Base-by-base conservation (phyloP, 2,329 filamentous ascomycete genomes). In the Capronia coronata region DNA sequence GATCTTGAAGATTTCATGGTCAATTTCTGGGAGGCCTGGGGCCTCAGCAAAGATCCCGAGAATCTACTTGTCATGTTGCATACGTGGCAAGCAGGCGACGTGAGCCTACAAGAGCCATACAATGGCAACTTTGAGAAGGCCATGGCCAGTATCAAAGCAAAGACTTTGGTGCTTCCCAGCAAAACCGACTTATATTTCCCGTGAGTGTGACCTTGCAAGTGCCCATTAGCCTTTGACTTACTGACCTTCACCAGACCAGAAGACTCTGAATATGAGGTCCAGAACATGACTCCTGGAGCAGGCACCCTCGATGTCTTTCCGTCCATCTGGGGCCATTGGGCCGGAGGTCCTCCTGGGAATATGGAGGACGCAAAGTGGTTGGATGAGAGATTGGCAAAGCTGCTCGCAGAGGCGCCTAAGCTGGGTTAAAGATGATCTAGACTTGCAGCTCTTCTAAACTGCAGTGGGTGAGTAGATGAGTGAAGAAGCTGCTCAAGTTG, bases 171-270 rank as follows among this genome's bases (percentile, higher is more conserved):
- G 2, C 65, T 90, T 11, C 86, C 87, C 0, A 69, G 73, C 18
- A 80, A 85, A 63, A 89, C 84, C 0, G 87, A 91, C 62, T 71
- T 91, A 3, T 91, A 91, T 63, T 91, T 93, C 57, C 84, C 86
- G 72, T 80, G 63, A 68, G 76, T 68, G 22, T 27, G 3, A 7
- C 37, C 3, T 14, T 21, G 13, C 23, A n/a, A 13, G n/a, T 14
- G 19, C 18, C 10, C 21, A 21, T 27, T 37, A 14, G 38, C 30
- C 6, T 34, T 25, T 38, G 9, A 14, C 21, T 11, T 37, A 19
- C 34, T 37, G 34, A 37, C 34, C 7, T 8, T 19, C 14, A 19
- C 14, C 54, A 82, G 79, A 44, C 84, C 85, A 0, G 86, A 90
- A 60, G 87, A 90, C 57, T 88, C 84, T 0, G 78, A 85, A 60